These are phyloP conservation scores for Gossypium ekmanianum DNA, from an alignment of 345 rosid genomes.

Conservation along the genomic window DNA sequence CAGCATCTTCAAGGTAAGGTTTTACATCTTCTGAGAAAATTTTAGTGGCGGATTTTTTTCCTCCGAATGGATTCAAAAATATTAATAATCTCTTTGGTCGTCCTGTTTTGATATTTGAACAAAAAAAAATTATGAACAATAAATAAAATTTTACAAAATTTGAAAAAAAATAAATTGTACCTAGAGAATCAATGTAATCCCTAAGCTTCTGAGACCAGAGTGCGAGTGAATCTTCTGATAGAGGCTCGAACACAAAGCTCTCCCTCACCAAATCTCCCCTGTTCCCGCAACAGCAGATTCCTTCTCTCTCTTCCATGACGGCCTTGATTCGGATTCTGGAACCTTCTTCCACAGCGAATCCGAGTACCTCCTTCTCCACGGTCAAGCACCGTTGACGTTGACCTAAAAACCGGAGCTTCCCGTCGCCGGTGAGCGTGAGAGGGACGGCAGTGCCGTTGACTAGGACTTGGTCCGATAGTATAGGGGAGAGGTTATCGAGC, in stretches of 20 bases:
- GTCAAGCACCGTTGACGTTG: constrained; percentile 37
- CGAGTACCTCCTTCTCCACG: constrained; percentile 58
- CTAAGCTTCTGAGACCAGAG: constrained; percentile 66
- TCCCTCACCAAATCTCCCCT: constrained; percentile 49
- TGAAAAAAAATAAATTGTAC: constrained; percentile 27
- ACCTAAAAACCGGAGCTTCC: constrained; percentile 51
- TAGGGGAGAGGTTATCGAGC: constrained; percentile 23
- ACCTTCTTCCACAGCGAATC: constrained; percentile 63
- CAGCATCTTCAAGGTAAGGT: constrained; percentile 80
- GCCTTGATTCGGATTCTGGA: constrained; percentile 48
- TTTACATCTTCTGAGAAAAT: constrained; percentile 61
- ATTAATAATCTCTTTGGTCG: constrained; percentile 74
- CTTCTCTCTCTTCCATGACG: constrained; percentile 33
- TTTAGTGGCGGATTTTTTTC: constrained; percentile 66
- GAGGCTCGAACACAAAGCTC: constrained; percentile 71
- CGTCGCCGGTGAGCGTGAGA: constrained; percentile 50
- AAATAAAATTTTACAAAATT: neutral
- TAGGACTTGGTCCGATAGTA: constrained; percentile 44
- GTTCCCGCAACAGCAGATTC: constrained; percentile 47
- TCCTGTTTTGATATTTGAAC: constrained; percentile 32
- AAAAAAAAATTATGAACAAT: neutral
- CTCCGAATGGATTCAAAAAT: constrained; percentile 85
- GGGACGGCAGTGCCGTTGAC: constrained; percentile 37
- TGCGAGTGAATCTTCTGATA: constrained; percentile 45
- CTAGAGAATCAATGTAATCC: constrained; percentile 53